These are phyloP conservation scores for Sicyos baderoa DNA, from an alignment of 306 rosid genomes.

Conservation along the genomic window DNA sequence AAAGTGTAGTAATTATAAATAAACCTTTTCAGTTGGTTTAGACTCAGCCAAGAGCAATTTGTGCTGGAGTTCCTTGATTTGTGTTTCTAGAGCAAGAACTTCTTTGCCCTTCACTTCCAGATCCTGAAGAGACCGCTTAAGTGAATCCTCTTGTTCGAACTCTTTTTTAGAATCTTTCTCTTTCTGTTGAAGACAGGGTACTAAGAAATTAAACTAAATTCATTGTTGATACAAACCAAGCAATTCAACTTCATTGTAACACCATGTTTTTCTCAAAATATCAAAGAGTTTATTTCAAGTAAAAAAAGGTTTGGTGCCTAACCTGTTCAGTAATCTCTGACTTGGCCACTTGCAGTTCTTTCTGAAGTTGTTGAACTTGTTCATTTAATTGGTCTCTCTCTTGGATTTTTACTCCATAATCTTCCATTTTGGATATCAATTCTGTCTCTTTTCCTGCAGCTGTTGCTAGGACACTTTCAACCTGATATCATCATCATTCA, in stretches of 20 bases:
- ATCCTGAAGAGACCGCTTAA: slow-evolving; percentile 54
- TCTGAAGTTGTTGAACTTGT: slow-evolving; percentile 53
- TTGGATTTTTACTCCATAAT: slow-evolving; percentile 35
- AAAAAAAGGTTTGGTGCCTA: neutral
- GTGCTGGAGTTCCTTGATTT: slow-evolving; percentile 60
- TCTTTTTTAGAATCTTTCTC: slow-evolving; percentile 48
- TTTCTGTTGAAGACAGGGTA: slow-evolving; percentile 38
- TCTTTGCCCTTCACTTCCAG: slow-evolving; percentile 65
- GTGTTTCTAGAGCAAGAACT: slow-evolving; percentile 47
- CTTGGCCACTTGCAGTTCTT: slow-evolving; percentile 54
- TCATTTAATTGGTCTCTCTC: slow-evolving; percentile 50
- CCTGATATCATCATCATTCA: slow-evolving; percentile 30
- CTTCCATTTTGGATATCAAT: slow-evolving; percentile 52
- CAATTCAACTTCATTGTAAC: slow-evolving; percentile 9
- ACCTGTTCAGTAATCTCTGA: slow-evolving; percentile 51
- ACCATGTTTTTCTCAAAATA: neutral
- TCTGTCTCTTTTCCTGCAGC: slow-evolving; percentile 57
- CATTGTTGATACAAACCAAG: slow-evolving; percentile 3
- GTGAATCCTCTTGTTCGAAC: slow-evolving; percentile 43
- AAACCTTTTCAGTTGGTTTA: slow-evolving; percentile 50
- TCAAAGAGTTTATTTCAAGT: neutral
- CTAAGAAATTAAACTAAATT: slow-evolving; percentile 6
- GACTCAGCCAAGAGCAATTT: slow-evolving; percentile 45
- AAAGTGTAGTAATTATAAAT: neutral
- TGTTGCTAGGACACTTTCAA: slow-evolving; percentile 45